Base-by-base conservation (phyloP, 164 flowering plant genomes). In the Stephania japonica region DNA sequence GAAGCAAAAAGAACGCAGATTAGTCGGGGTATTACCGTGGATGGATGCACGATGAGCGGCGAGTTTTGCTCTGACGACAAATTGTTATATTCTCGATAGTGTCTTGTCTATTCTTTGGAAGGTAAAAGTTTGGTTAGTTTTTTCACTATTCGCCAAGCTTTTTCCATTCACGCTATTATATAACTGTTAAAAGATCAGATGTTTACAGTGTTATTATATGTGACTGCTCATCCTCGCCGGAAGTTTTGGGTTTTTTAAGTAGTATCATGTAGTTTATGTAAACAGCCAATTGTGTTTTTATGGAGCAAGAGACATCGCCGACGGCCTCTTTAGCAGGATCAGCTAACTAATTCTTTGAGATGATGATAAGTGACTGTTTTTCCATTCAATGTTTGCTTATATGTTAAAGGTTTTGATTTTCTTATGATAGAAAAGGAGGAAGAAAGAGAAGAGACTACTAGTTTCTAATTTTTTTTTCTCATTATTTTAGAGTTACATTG, bases 1-100 rank as follows among this genome's bases (percentile, higher is more conserved):
- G 98, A 81, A 94, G 26, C 87, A 89, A 88, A 87, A 90, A 92
- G 79, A 86, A 11, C 27, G 74, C 70, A 1, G 78, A 77, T 21
- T 81, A 77, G 61, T 23, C 16, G 25, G 38, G 11, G 27, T 1
- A 42, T 21, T 67, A 65, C 68, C 13, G 41, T 6, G 27, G 38
- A 67, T 4, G 5, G 19, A 67, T 14, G 42, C 9, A 67, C 38
- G 16, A 47, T 7, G 10, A 47, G 53, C 53, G 7, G 19, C n/a
- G n/a, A 56, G 19, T 56, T 56, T 16, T 6, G 19, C 21, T 14
- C 62, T n/a, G 5, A 56, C 18, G 62, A 14, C 19, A 56, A 19
- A 0, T 56, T 18, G 19, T 13, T 56, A 16, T 19, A 2, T 56
- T n/a, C 19, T 19, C 62, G 16, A 56, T 2, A n/a, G n/a, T 47